Percentiles rank a stretch among this genome's conserved stretches.
Conservation (phyloP, 1,284 basidiomycete genomes). For the Leccinum variabile region DNA sequence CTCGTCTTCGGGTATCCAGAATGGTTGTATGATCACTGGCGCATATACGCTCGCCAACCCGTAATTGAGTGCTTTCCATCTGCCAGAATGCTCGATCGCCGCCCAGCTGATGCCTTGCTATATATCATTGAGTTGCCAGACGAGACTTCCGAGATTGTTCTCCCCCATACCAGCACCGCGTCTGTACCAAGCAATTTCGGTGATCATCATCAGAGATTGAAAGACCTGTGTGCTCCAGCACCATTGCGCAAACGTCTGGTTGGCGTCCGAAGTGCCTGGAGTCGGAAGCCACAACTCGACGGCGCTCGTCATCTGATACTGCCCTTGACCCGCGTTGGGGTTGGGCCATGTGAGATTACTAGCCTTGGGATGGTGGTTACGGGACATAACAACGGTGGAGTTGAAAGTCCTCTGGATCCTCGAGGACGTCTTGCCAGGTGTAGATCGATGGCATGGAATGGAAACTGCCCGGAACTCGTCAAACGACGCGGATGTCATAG, state of each 20-base stretch:
- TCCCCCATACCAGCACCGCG: conserved; percentile 42
- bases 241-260: conserved; percentile 49
- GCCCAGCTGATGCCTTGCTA: conserved; percentile 42
- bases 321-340: conserved; percentile 55
- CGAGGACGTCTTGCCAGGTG: conserved; percentile 53
- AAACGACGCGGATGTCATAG: not conserved
- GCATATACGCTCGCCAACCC: conserved; percentile 47
- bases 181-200: not conserved
- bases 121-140: conserved; percentile 64
- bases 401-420: conserved; percentile 47
- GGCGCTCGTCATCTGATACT: conserved; percentile 52
- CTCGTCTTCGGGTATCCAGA: conserved; percentile 44
- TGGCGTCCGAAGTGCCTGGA: conserved; percentile 47
- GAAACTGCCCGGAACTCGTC: conserved; percentile 40
- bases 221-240: conserved; percentile 62
- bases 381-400: not conserved
- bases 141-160: not conserved
- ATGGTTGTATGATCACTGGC: conserved; percentile 53
- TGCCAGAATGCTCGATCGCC: not conserved
- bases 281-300: conserved; percentile 57
- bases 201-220: conserved; percentile 43
- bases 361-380: not conserved
- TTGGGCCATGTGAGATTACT: conserved; percentile 55
- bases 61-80: conserved; percentile 33
- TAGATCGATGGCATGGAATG: conserved; percentile 47